phyloP scores from a whole-genome alignment of 2,329 filamentous ascomycete species.

The Acrocalymma vagum region DNA sequence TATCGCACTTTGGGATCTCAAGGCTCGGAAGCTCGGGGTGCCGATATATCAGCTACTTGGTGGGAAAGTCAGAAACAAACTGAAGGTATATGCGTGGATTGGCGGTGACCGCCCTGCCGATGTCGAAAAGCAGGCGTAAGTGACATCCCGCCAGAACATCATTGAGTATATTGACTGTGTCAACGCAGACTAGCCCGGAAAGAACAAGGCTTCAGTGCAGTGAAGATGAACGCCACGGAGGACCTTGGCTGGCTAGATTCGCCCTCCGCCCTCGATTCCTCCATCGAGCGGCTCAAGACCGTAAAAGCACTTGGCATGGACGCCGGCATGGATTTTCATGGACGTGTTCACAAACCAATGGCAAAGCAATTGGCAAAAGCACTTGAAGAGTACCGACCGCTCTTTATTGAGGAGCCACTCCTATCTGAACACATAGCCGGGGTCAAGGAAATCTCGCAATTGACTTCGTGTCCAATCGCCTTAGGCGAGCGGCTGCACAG shows the following conservation, averaged over 20 bases:
- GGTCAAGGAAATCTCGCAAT: constrained; percentile 67
- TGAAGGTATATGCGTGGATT: constrained; percentile 82
- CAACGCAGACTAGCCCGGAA: constrained; percentile 61
- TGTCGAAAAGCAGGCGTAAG: constrained; percentile 69
- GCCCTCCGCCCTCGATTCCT: constrained; percentile 68
- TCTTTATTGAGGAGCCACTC: constrained; percentile 81
- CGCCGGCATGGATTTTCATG: constrained; percentile 80
- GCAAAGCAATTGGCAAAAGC: constrained; percentile 76
- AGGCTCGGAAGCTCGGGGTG: constrained; percentile 69
- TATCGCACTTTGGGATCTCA: constrained; percentile 82
- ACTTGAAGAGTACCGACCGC: constrained; percentile 71
- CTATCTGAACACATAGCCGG: constrained; percentile 74
- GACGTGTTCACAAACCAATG: constrained; percentile 81
- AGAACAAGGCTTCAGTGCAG: constrained; percentile 69
- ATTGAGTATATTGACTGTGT: background rate
- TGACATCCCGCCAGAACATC: constrained; percentile 4
- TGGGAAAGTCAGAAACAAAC: constrained; percentile 74
- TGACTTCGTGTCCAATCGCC: constrained; percentile 71
- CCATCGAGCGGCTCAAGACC: constrained; percentile 71
- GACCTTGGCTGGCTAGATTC: constrained; percentile 81
- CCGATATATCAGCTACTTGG: constrained; percentile 79
- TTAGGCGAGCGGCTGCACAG: constrained; percentile 76
- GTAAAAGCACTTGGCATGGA: constrained; percentile 77
- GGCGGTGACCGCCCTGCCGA: constrained; percentile 76
- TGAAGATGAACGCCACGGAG: constrained; percentile 84